Percentiles rank a stretch among this genome's conserved stretches.
Conservation (phyloP, 2,329 filamentous ascomycete species). For the Tricladium varicosporioides region DNA sequence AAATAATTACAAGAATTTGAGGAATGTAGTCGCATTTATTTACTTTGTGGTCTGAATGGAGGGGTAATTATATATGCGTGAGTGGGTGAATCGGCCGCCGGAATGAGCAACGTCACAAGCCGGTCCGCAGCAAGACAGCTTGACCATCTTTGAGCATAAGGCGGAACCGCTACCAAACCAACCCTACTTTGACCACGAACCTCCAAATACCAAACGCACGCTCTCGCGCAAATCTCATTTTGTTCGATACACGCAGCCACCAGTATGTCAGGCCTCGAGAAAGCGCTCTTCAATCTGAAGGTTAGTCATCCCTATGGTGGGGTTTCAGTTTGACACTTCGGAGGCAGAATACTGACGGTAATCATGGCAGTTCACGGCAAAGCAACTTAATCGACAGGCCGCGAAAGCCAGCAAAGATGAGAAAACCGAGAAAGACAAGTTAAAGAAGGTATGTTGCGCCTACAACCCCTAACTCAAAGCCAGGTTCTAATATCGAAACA, state of each 20-base stretch:
- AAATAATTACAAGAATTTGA: conserved; percentile 6
- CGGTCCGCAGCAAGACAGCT: neutral
- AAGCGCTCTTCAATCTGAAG: conserved; percentile 61
- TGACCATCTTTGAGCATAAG: conserved; percentile 16
- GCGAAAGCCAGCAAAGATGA: conserved; percentile 61
- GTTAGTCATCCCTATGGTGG: conserved; percentile 34
- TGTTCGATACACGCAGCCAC: neutral
- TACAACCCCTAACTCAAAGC: neutral
- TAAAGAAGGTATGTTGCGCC: conserved; percentile 50
- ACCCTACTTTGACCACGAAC: conserved; percentile 8
- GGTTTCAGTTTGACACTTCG: neutral
- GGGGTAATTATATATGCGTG: conserved; percentile 4
- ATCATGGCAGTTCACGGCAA: conserved; percentile 54
- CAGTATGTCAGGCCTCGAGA: conserved; percentile 59
- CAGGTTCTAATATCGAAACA: conserved; percentile 25
- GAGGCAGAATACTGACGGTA: neutral
- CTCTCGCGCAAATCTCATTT: neutral
- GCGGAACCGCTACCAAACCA: conserved; percentile 11
- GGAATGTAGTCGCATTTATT: neutral
- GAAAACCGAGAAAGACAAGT: conserved; percentile 56
- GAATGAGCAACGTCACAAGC: conserved; percentile 20
- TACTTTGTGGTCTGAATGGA: neutral
- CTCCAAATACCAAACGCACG: neutral
- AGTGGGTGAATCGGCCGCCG: neutral
- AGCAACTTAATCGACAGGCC: conserved; percentile 61